Percentiles rank a stretch among this genome's conserved stretches.
Evolutionary conservation across 2,329 filamentous ascomycete species (phyloP).

Genomic region (Sporothrix variecibatus): DNA sequence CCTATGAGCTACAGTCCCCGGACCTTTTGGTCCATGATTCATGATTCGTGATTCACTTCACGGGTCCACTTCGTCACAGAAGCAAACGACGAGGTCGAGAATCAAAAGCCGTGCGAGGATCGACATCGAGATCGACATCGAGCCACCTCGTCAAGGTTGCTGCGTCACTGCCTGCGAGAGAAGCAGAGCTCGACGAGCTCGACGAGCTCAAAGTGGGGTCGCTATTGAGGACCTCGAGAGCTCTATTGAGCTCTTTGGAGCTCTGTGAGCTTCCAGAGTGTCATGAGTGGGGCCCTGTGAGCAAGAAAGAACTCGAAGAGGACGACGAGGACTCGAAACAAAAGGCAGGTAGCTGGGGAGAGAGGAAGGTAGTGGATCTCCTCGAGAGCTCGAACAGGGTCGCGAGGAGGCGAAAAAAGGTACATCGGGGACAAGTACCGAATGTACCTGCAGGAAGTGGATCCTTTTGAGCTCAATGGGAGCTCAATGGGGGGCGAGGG

Average conservation of each 20-base stretch:
- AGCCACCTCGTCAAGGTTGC: neutral
- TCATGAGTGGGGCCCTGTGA: neutral
- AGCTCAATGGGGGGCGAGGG: neutral
- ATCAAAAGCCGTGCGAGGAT: too few relatives aligned
- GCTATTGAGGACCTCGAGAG: neutral
- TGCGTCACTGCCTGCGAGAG: neutral
- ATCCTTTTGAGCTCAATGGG: neutral
- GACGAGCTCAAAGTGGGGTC: neutral
- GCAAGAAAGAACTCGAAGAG: neutral
- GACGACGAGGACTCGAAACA: neutral
- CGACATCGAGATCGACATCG: neutral
- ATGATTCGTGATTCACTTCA: neutral
- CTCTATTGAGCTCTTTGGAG: neutral
- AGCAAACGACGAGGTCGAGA: neutral
- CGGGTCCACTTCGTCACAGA: neutral
- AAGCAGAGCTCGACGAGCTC: too few relatives aligned
- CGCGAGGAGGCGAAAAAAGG: neutral
- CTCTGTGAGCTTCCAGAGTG: neutral
- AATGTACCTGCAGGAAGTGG: neutral
- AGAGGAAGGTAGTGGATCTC: neutral
- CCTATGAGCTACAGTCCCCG: neutral
- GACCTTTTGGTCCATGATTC: neutral
- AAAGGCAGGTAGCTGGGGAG: constrained; percentile 8
- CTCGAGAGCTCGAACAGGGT: neutral
- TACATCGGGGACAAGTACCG: neutral